Conservation (phyloP, 176 grass and related monocot species). For the Pontederia paniculata region DNA sequence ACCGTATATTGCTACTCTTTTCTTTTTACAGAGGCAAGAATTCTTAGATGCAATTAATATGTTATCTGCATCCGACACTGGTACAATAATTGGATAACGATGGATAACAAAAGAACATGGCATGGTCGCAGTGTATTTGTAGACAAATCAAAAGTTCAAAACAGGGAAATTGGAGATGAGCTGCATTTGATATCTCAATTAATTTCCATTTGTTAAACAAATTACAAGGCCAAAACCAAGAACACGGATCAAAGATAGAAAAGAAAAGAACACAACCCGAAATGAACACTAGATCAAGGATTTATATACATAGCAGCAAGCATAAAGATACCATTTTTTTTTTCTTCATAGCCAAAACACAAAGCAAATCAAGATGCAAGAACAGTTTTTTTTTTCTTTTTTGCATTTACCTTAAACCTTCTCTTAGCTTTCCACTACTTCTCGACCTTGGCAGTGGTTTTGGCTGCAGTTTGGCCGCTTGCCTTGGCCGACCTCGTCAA, state of each 20-base stretch:
- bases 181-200: no score
- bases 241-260: neutral
- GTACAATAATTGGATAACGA: neutral
- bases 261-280: neutral
- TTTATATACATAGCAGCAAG: constrained; percentile 1
- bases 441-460: neutral
- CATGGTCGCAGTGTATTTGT: neutral
- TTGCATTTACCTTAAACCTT: neutral
- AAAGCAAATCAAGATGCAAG: no score
- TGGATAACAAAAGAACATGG: neutral
- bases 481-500: neutral
- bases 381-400: neutral
- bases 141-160: no score
- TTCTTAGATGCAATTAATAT: no score
- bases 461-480: neutral
- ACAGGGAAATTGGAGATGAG: no score
- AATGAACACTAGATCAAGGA: neutral
- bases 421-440: neutral
- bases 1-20: no score
- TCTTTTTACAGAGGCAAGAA: no score
- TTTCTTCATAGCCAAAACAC: neutral
- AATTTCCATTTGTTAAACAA: no score
- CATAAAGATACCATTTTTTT: neutral
- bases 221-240: neutral
- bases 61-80: no score